Evolutionary conservation across 768 basidiomycete genomes (phyloP).

Genomic region (Pleurotus citrinopileatus): DNA sequence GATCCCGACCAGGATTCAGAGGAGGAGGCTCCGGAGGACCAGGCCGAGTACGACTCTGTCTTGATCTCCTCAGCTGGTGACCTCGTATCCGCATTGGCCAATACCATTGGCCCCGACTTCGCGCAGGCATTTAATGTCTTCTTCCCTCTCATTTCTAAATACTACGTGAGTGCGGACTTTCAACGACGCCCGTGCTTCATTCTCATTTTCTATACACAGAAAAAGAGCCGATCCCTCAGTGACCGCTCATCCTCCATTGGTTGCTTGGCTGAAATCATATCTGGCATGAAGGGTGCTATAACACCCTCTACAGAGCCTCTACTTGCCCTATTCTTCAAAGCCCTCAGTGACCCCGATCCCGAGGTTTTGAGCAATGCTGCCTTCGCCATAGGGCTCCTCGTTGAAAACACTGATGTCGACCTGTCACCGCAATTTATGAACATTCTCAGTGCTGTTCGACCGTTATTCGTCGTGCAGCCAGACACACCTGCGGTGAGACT

Average conservation of each 20-base stretch:
- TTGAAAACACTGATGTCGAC: conserved; percentile 83
- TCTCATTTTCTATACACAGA: conserved; percentile 40
- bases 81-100: conserved; percentile 86
- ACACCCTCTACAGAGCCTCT: conserved; percentile 83
- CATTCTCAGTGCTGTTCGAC: conserved; percentile 76
- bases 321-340: conserved; percentile 80
- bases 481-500: conserved; percentile 63
- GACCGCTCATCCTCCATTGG: conserved; percentile 95
- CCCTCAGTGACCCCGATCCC: conserved; percentile 79
- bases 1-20: conserved; percentile 91
- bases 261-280: conserved; percentile 92
- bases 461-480: conserved; percentile 68
- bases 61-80: conserved; percentile 93
- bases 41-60: conserved; percentile 95
- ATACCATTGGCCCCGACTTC: conserved; percentile 83
- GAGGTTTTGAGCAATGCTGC: conserved; percentile 97
- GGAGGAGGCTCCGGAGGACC: conserved; percentile 83
- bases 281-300: conserved; percentile 83
- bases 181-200: not conserved
- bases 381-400: conserved; percentile 88
- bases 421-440: conserved; percentile 77
- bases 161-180: conserved; percentile 76
- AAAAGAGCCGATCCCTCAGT: conserved; percentile 80
- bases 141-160: conserved; percentile 86
- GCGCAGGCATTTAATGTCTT: conserved; percentile 79